Conservation (phyloP, 441 rosid genomes). For the Pelargonium cotyledonis region DNA sequence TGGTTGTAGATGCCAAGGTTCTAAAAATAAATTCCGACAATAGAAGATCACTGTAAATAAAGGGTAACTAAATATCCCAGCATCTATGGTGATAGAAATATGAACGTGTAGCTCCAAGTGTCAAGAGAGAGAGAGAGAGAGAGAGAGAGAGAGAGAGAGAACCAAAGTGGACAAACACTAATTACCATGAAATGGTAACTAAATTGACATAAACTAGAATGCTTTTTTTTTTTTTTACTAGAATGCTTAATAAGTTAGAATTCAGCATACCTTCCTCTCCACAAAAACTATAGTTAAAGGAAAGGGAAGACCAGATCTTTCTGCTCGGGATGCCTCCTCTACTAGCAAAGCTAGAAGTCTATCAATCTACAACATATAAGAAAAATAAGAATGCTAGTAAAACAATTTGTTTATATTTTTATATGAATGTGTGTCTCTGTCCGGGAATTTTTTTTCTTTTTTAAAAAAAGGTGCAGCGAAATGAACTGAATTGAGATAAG, state of each 20-base stretch:
- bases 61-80: no score
- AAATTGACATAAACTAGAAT: neutral
- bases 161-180: neutral
- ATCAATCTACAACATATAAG: conserved; percentile 25
- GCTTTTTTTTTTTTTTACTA: no score
- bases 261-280: conserved; percentile 30
- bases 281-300: conserved; percentile 37
- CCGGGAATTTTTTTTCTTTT: no score
- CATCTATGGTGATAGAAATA: no score
- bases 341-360: conserved; percentile 32
- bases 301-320: conserved; percentile 28
- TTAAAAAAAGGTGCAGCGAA: no score
- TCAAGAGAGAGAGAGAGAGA: neutral
- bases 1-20: no score
- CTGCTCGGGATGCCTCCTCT: conserved; percentile 29
- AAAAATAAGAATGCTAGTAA: neutral
- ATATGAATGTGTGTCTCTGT: neutral
- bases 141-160: neutral
- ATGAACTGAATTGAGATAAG: neutral
- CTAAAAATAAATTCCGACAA: no score
- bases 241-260: no score
- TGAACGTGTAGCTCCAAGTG: neutral
- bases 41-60: no score
- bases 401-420: neutral
- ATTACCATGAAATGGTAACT: neutral